A percentile compares a stretch with the other conserved stretches of the same genome.
These are phyloP conservation scores for Tricholoma furcatifolium DNA, from an alignment of 768 basidiomycete species.

Conservation along the genomic window DNA sequence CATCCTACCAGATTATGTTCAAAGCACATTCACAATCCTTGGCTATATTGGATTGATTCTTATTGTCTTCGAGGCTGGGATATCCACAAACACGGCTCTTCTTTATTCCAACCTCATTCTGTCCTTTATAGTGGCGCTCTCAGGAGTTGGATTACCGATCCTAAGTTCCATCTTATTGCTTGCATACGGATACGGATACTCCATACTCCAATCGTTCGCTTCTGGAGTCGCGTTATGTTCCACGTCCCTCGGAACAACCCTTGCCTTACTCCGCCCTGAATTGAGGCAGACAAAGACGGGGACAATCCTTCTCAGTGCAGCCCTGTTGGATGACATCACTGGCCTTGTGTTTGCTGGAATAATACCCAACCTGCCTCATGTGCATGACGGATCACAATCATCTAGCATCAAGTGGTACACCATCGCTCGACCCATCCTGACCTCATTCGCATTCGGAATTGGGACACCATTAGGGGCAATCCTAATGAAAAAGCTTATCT, in stretches of 20 bases:
- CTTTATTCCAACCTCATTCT: slow-evolving; percentile 46
- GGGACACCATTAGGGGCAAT: slow-evolving; percentile 34
- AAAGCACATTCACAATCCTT: slow-evolving; percentile 42
- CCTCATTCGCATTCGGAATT: slow-evolving; percentile 50
- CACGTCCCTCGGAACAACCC: slow-evolving; percentile 66
- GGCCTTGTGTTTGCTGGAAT: slow-evolving; percentile 60
- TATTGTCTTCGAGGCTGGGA: slow-evolving; percentile 59
- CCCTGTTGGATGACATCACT: slow-evolving; percentile 63
- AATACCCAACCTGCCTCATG: slow-evolving; percentile 37
- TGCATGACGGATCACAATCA: slow-evolving; percentile 8
- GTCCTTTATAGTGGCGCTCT: slow-evolving; percentile 47
- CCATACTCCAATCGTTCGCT: slow-evolving; percentile 49
- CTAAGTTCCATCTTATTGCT: slow-evolving; percentile 46
- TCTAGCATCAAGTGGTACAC: slow-evolving; percentile 25
- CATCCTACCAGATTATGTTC: slow-evolving; percentile 39
- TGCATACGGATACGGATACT: slow-evolving; percentile 37
- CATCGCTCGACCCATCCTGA: slow-evolving; percentile 54
- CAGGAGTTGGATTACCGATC: slow-evolving; percentile 52
- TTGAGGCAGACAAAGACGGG: slow-evolving; percentile 51
- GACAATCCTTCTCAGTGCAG: slow-evolving; percentile 57
- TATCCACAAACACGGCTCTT: slow-evolving; percentile 46
- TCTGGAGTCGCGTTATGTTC: slow-evolving; percentile 62
- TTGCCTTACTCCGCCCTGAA: slow-evolving; percentile 53
- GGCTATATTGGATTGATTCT: slow-evolving; percentile 47
- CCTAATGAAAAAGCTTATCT: slow-evolving; percentile 4